Base-by-base conservation (phyloP, 345 rosid species). In the Turnera subulata region DNA sequence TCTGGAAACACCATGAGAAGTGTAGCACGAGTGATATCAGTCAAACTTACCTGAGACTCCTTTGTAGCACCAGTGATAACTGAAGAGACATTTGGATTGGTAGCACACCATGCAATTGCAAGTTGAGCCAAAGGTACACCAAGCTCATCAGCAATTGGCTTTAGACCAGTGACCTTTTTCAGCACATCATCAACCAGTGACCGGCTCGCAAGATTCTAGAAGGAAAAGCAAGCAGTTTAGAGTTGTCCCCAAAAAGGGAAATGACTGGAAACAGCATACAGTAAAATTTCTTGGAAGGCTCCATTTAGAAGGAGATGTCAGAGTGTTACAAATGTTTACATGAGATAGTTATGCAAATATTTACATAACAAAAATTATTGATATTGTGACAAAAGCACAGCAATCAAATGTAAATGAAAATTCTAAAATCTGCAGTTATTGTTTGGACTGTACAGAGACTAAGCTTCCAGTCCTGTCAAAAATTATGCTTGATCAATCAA, bases 101-200 rank as follows among this genome's bases (percentile, higher is more conserved):
- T 75, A 63, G 99, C 99, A 76, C 97, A 93, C 99, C 99, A 93
- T 4, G 97, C 99, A 67, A 93, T 87, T 11, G 97, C 85, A 60
- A 93, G 95, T 73, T 93, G 99, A 76, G 99, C 83, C 54, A 87
- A 75, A 17, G 97, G 78, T 32, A 89, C 97, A 50, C 97, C 99
- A 26, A 93, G 85, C 69, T 93, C 99, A 77, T 93, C 99, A 21
- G 99, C 97, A 68, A 93, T 84, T 20, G 97, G 97, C 78, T 93
- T 93, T 71, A 93, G 80, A 43, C 85, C 95, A 49, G 85, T 84
- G 14, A 90, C 97, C 79, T 93, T 93, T 74, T 59, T 87, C 84
- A 90, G 77, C 67, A 85, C 92, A 55, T 93, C 97, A 77, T 93
- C 99, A 38, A 82, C 84, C 69, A 93, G 77, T 19, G 97, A 85